Percentiles rank a stretch among this genome's conserved stretches.
Evolutionary conservation across 148 eudicot genomes (phyloP).

Genomic region (Agrostemma githago): DNA sequence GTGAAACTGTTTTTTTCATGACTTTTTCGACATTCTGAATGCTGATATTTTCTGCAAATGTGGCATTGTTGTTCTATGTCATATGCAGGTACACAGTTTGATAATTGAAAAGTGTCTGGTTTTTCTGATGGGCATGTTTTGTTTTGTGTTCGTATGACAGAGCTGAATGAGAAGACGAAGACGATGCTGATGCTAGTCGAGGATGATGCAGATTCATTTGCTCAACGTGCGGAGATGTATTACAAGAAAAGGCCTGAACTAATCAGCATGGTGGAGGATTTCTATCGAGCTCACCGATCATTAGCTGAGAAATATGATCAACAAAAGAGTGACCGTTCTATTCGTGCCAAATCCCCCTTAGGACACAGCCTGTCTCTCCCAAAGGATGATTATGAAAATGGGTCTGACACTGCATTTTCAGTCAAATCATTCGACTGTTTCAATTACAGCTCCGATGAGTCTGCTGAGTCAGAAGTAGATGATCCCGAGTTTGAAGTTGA

Average conservation of each 20-base stretch:
- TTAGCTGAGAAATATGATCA: slow-evolving; percentile 76
- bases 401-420: slow-evolving; percentile 16
- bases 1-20: not conserved
- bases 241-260: slow-evolving; percentile 87
- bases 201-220: slow-evolving; percentile 87
- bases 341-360: slow-evolving; percentile 42
- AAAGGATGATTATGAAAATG: slow-evolving; percentile 32
- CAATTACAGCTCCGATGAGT: slow-evolving; percentile 49
- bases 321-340: slow-evolving; percentile 43
- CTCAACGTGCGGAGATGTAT: slow-evolving; percentile 92
- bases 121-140: not conserved
- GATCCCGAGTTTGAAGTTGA: slow-evolving; percentile 53
- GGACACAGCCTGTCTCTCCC: slow-evolving; percentile 41
- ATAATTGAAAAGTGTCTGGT: not conserved
- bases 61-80: not conserved
- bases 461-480: slow-evolving; percentile 67
- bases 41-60: not conserved
- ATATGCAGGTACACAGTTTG: not conserved
- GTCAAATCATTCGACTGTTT: slow-evolving; percentile 58
- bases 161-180: slow-evolving; percentile 65
- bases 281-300: slow-evolving; percentile 72
- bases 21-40: not conserved
- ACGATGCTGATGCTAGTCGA: slow-evolving; percentile 70
- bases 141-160: slow-evolving; percentile 29
- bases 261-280: slow-evolving; percentile 63